Evolutionary conservation across 1,284 basidiomycete species (phyloP).

Genomic region (Cystobasidium slooffiae): DNA sequence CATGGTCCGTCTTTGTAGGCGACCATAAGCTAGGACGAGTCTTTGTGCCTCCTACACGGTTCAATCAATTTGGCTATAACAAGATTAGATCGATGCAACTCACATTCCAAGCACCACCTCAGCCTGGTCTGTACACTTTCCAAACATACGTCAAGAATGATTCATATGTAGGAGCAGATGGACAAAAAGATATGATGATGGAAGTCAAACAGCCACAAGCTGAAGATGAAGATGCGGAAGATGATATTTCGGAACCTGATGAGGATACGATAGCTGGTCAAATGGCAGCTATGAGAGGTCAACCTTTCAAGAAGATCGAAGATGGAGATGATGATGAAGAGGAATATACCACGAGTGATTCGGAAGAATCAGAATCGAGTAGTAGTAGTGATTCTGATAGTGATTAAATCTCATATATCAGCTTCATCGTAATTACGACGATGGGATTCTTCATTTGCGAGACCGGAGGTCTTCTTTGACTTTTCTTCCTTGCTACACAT

Average conservation of each 20-base stretch:
- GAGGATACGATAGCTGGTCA: slow-evolving; percentile 95
- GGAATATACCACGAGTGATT: slow-evolving; percentile 55
- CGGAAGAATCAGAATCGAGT: slow-evolving; percentile 35
- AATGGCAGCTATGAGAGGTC: slow-evolving; percentile 96
- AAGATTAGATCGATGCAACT: slow-evolving; percentile 83
- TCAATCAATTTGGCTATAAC: slow-evolving; percentile 66
- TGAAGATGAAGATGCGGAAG: slow-evolving; percentile 70
- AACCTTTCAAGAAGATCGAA: slow-evolving; percentile 68
- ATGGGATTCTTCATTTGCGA: background rate
- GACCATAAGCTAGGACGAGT: slow-evolving; percentile 88
- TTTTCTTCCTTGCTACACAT: slow-evolving; percentile 2
- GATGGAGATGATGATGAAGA: slow-evolving; percentile 60
- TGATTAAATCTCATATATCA: slow-evolving; percentile 1
- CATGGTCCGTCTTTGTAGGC: slow-evolving; percentile 85
- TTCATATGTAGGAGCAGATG: slow-evolving; percentile 83
- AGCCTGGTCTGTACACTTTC: slow-evolving; percentile 85
- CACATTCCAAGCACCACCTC: slow-evolving; percentile 92
- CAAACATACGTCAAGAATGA: slow-evolving; percentile 83
- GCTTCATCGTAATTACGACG: background rate
- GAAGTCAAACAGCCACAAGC: slow-evolving; percentile 72
- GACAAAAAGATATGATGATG: slow-evolving; percentile 72
- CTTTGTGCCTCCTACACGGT: slow-evolving; percentile 85
- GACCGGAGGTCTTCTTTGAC: no score
- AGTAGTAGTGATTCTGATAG: slow-evolving; percentile 43
- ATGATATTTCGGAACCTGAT: slow-evolving; percentile 94